Conservation (phyloP, 208 protist genomes). For the Crithidia mellificae region DNA sequence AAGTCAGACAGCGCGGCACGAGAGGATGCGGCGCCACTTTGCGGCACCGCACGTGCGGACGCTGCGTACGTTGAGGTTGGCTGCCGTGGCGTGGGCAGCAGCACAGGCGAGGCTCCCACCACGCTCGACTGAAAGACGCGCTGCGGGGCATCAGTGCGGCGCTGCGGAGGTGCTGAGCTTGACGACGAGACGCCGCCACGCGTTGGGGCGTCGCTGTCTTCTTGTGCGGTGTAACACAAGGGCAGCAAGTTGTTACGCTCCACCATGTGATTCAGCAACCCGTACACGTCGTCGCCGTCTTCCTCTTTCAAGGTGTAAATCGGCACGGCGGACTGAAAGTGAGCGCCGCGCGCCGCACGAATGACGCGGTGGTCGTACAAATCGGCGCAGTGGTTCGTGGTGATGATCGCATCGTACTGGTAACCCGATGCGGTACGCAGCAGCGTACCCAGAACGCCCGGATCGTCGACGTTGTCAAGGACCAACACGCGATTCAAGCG, state of each 20-base stretch:
- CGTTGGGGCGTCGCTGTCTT: slow-evolving; percentile 28
- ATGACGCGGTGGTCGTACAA: slow-evolving; percentile 89
- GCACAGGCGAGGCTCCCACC: slow-evolving; percentile 40
- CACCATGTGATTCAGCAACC: slow-evolving; percentile 83
- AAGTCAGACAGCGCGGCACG: slow-evolving; percentile 44
- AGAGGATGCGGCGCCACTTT: not conserved
- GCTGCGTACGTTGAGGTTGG: slow-evolving; percentile 25
- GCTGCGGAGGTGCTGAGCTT: not conserved
- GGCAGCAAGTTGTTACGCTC: slow-evolving; percentile 79
- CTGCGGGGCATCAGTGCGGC: not conserved
- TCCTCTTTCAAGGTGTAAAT: slow-evolving; percentile 86
- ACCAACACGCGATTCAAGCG: slow-evolving; percentile 83
- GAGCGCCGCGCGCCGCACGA: slow-evolving; percentile 79
- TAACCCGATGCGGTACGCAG: slow-evolving; percentile 80
- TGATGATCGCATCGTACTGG: slow-evolving; percentile 87
- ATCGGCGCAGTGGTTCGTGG: slow-evolving; percentile 88
- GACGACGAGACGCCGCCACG: no score
- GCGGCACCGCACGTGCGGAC: not conserved
- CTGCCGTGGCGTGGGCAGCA: slow-evolving; percentile 19
- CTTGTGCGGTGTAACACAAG: slow-evolving; percentile 60
- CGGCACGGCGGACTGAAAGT: slow-evolving; percentile 82
- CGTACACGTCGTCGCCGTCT: slow-evolving; percentile 88
- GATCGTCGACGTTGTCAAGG: slow-evolving; percentile 89
- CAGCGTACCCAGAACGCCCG: slow-evolving; percentile 78
- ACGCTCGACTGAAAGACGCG: slow-evolving; percentile 38